Base-by-base conservation (phyloP, 768 basidiomycete genomes). In the Sporobolomyces pararoseus region DNA sequence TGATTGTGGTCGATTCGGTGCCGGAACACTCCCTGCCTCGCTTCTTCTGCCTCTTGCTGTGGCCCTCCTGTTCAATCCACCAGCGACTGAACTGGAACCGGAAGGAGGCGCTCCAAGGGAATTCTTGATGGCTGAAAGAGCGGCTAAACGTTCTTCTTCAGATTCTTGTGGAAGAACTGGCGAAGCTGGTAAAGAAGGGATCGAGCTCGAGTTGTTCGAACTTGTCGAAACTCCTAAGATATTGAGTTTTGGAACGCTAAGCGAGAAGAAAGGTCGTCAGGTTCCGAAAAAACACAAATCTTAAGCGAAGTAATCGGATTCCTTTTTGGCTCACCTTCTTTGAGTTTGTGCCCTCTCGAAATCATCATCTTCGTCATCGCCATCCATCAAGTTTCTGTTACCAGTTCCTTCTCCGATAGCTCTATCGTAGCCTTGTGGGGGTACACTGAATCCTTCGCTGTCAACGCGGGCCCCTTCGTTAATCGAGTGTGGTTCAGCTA, bases 401-500 rank as follows among this genome's bases (percentile, higher is more conserved):
- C 3, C 64, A 6, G 46, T 23, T 1, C 21, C 16, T 9, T 35
- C 25, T 78, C 80, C 81, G 78, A 81, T 12, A 77, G 78, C 58
- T 71, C 79, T 73, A 65, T 80, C 80, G 51, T 81, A 78, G 53
- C 81, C 79, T 1, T 77, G 72, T 7, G 82, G 82, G 14, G 81
- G 79, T 4, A 82, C 77, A 9, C 79, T 79, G 76, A 78, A 82
- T 3, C 82, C 82, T 49, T 82, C 80, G 3, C 75, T 75, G 42
- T 82, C 82, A 23, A 82, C 79, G 0, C 66, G 27, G 14, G 42
- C 63, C 19, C 7, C 25, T 25, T 37, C 23, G n/a, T n/a, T 35
- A 35, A 55, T 10, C 42, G 21, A 27, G 12, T 13, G 16, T 17
- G 44, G 42, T 44, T 53, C 39, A 17, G 23, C 23, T 17, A 39